A percentile compares a stretch with the other conserved stretches of the same genome.
Conservation (phyloP, 257 asterid species). For the Echium plantagineum region DNA sequence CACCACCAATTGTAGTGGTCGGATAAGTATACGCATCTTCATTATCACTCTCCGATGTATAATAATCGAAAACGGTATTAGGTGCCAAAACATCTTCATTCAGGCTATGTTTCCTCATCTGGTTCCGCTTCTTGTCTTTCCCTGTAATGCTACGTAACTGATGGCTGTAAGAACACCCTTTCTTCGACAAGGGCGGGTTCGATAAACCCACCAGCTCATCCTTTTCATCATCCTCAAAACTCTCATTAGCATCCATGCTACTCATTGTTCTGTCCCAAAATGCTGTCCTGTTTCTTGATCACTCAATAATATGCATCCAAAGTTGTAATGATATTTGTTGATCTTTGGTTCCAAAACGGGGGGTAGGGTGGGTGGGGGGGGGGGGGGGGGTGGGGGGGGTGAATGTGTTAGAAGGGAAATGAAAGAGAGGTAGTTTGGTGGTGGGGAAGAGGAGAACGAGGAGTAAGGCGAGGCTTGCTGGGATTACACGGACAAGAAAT, state of each 20-base stretch:
- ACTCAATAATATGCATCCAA: too few relatives aligned
- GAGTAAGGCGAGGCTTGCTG: conserved; percentile 3
- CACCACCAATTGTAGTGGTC: conserved; percentile 7
- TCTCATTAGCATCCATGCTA: not conserved
- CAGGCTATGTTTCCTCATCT: conserved; percentile 64
- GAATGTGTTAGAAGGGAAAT: not conserved
- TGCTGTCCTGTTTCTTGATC: not conserved
- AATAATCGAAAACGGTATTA: conserved; percentile 14
- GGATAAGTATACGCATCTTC: conserved; percentile 4
- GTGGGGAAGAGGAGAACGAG: not conserved
- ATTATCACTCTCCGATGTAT: not conserved
- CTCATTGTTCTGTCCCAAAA: too few relatives aligned
- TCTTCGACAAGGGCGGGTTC: conserved; percentile 40
- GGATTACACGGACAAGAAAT: conserved; percentile 1
- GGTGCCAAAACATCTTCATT: conserved; percentile 34
- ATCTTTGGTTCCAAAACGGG: too few relatives aligned
- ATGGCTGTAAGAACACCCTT: conserved; percentile 46
- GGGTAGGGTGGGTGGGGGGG: not conserved
- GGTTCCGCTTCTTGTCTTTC: conserved; percentile 37
- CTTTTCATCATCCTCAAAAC: conserved; percentile 23
- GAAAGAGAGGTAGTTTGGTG: not conserved
- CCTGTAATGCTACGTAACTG: conserved; percentile 46
- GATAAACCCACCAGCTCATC: conserved; percentile 30
- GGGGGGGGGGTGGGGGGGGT: not conserved
- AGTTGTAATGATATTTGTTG: too few relatives aligned